phyloP scores from a whole-genome alignment of 768 basidiomycete genomes.

The Erythrobasidium yunnanense region DNA sequence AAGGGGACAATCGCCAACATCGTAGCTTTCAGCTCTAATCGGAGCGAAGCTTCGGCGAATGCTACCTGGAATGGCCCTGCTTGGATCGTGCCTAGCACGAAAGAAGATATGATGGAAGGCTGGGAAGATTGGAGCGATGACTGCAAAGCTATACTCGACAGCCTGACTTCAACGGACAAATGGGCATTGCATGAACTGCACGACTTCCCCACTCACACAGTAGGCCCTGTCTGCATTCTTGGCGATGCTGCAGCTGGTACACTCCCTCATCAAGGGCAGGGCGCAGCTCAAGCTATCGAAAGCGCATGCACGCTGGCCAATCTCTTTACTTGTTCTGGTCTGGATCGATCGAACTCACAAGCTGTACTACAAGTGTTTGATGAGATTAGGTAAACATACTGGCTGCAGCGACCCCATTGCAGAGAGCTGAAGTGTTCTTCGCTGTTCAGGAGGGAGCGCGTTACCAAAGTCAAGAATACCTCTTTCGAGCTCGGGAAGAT shows the following conservation, averaged over 20 bases:
- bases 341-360: background rate
- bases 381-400: conserved; percentile 1
- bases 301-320: conserved; percentile 1
- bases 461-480: conserved; percentile 8
- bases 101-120: conserved; percentile 13
- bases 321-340: background rate
- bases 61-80: background rate
- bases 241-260: conserved; percentile 13
- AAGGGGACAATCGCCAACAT: background rate
- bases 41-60: background rate
- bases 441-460: background rate
- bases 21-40: conserved; percentile 3
- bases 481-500: background rate
- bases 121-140: conserved; percentile 22
- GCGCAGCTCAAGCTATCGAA: background rate
- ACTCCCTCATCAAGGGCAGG: background rate
- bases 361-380: conserved; percentile 11
- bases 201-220: conserved; percentile 7
- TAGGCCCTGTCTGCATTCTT: conserved; percentile 3
- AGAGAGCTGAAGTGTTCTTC: background rate
- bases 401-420: background rate
- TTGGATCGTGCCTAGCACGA: conserved; percentile 1
- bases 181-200: conserved; percentile 12
- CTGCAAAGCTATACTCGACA: conserved; percentile 5
- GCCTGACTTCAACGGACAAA: too few relatives aligned